Conservation (phyloP, 345 rosid species). For the Dipteronia dyeriana region DNA sequence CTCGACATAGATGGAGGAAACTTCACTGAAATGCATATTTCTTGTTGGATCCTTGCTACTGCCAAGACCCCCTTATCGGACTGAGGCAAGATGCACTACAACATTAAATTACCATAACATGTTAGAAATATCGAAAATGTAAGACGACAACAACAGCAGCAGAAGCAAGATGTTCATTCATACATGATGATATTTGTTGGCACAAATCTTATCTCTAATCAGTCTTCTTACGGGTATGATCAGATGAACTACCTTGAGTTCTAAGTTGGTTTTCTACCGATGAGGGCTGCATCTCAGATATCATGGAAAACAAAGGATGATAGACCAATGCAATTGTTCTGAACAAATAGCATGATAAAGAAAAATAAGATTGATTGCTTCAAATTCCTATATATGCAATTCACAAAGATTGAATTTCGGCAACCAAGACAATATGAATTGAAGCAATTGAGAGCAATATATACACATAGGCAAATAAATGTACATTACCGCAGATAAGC, state of each 20-base stretch:
- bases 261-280: too few species aligned
- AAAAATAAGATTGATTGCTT: too few species aligned
- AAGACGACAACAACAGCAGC: neutral
- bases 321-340: neutral
- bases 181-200: neutral
- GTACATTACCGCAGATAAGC: neutral
- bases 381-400: neutral
- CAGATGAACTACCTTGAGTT: too few species aligned
- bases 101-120: too few species aligned
- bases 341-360: too few species aligned
- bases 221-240: too few species aligned
- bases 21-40: neutral
- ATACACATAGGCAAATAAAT: neutral
- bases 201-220: too few species aligned
- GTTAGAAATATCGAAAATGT: neutral
- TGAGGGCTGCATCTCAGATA: too few species aligned
- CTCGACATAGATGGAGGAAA: neutral
- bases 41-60: neutral
- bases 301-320: neutral
- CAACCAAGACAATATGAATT: too few species aligned
- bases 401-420: neutral
- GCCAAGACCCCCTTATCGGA: neutral
- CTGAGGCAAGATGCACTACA: neutral
- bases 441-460: neutral
- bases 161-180: neutral